A percentile compares a stretch with the other conserved stretches of the same genome.
These are phyloP conservation scores for Diplocarpon mali DNA, from an alignment of 2,329 filamentous ascomycete species.

Conservation along the genomic window DNA sequence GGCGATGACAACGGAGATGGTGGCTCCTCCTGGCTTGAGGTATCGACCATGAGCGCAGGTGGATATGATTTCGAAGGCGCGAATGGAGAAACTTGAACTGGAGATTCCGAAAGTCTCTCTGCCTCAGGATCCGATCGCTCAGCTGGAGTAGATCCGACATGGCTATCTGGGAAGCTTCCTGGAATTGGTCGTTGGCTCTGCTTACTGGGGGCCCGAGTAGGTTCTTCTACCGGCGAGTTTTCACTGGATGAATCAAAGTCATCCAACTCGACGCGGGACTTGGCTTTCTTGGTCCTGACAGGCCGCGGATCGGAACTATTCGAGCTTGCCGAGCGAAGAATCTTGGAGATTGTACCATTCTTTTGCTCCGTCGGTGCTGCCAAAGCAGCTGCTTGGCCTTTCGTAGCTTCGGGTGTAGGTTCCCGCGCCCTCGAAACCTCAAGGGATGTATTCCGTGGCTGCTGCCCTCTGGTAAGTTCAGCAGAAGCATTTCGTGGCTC, in stretches of 20 bases:
- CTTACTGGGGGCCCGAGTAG: slow-evolving; percentile 15
- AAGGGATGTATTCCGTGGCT: slow-evolving; percentile 23
- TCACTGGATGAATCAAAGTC: slow-evolving; percentile 47
- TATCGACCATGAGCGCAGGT: slow-evolving; percentile 59
- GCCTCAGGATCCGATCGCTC: slow-evolving; percentile 27
- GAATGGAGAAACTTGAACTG: slow-evolving; percentile 51
- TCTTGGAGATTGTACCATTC: slow-evolving; percentile 32
- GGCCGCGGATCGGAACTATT: slow-evolving; percentile 38
- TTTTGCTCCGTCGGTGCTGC: slow-evolving; percentile 34
- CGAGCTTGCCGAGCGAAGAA: slow-evolving; percentile 31
- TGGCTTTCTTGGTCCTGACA: slow-evolving; percentile 46
- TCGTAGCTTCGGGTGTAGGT: slow-evolving; percentile 28
- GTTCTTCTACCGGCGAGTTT: slow-evolving; percentile 28
- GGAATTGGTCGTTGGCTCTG: slow-evolving; percentile 24
- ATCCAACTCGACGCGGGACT: slow-evolving; percentile 55
- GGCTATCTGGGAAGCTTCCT: slow-evolving; percentile 28
- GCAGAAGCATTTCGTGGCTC: slow-evolving; percentile 26
- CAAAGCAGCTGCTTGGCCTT: slow-evolving; percentile 26
- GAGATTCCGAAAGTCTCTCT: slow-evolving; percentile 54
- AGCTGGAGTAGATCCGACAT: slow-evolving; percentile 18
- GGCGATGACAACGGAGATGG: slow-evolving; percentile 53
- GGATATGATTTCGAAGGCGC: slow-evolving; percentile 39
- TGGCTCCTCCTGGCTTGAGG: slow-evolving; percentile 56
- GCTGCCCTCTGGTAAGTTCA: slow-evolving; percentile 29
- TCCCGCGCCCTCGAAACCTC: slow-evolving; percentile 29